These are phyloP conservation scores for Phyllosticta paracitricarpa DNA, from an alignment of 2,329 filamentous ascomycete genomes.

Conservation along the genomic window DNA sequence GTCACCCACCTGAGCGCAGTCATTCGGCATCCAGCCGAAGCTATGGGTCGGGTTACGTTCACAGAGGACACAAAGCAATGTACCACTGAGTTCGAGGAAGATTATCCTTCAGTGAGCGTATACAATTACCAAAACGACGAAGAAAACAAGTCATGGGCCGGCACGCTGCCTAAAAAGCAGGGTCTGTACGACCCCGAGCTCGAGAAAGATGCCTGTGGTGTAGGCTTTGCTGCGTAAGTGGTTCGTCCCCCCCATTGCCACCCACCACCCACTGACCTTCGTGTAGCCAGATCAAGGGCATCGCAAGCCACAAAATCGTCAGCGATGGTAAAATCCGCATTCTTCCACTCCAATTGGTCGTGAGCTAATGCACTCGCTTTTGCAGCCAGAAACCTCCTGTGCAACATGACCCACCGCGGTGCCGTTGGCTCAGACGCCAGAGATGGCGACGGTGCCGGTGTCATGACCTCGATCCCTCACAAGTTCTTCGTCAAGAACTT, in stretches of 20 bases:
- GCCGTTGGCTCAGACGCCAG: conserved; percentile 95
- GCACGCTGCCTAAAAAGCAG: conserved; percentile 93
- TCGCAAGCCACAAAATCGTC: conserved; percentile 94
- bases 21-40: conserved; percentile 43
- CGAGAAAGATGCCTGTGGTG: conserved; percentile 99
- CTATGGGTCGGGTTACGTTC: conserved; percentile 45
- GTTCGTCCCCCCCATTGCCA: not conserved
- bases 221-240: conserved; percentile 94
- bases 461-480: conserved; percentile 98
- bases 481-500: conserved; percentile 99
- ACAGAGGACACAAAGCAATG: conserved; percentile 40
- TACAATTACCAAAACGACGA: conserved; percentile 75
- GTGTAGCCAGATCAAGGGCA: conserved; percentile 87
- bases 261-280: not conserved
- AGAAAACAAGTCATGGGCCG: conserved; percentile 88
- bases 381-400: conserved; percentile 79
- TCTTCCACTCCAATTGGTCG: not conserved
- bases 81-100: conserved; percentile 41
- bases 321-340: conserved; percentile 64
- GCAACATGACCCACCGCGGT: conserved; percentile 99
- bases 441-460: conserved; percentile 95
- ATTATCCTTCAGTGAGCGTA: conserved; percentile 48
- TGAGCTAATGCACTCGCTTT: conserved; percentile 5
- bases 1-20: conserved; percentile 4
- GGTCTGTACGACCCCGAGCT: conserved; percentile 93